Evolutionary conservation across 2,329 filamentous ascomycete genomes (phyloP), one percentile per base, ranked within the genome.

Genomic region (Lachnellula hyalina): DNA sequence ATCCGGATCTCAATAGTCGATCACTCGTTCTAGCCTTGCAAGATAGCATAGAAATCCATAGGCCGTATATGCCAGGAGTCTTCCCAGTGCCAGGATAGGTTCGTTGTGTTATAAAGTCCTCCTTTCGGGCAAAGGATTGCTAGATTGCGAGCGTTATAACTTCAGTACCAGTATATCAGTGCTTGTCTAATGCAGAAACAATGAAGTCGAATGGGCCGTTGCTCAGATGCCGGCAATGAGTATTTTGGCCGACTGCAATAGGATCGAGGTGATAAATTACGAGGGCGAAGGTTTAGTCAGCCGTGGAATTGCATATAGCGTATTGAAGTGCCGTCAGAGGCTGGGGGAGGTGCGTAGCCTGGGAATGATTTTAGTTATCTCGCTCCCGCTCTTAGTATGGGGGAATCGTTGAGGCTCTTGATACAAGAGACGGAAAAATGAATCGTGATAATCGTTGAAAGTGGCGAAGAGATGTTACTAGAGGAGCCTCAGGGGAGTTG

Each of bases 191-290:
- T 54, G 53, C 44, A 47, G 42, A 36, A 32, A 52, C 44, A 38
- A 38, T 53, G 49, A 54, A 46, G 60, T 51, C 54, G 58, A 40
- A 61, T 57, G 59, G 61, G 51, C 58, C 56, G 56, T 53, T 55
- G 57, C 53, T 61, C 56, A 60, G 55, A 57, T 61, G 58, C 58
- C 52, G 51, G 47, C 49, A 50, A 44, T 56, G 40, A 50, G 47
- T 51, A 47, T 52, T 52, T 52, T 47, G 42, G 52, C 49, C 38
- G 47, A n/a, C 47, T 35, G 32, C 15, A 35, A 34, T n/a, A 9
- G 12, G 47, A 11, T 32, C 28, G 28, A 32, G 28, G 28, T 11
- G 28, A 32, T 28, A 32, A 25, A 5, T 21, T 40, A 50, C 36
- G 32, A 51, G 48, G 38, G 21, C 42, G 34, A 55, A 32, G 47